Evolutionary conservation across 192 early-diverging fungal genomes (phyloP), one percentile per base, ranked within the genome.

Genomic region (Allomyces arbusculus): DNA sequence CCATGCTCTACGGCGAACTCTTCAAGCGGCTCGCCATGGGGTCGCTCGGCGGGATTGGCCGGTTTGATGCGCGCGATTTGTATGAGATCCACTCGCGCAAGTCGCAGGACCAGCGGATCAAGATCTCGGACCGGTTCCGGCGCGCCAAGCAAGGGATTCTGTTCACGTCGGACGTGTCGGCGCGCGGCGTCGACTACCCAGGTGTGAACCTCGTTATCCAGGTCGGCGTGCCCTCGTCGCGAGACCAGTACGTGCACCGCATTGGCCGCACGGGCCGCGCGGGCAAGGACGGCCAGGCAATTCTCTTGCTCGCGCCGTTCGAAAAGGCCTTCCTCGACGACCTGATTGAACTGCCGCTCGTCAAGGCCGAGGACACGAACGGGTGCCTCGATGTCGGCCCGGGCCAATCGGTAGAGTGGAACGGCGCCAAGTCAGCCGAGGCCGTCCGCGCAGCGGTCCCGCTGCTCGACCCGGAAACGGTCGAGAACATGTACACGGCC

Each of bases 151-250:
- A 70, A 11, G 72, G 79, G 50, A 83, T 97, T 44, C 77, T 99
- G 66, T 83, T 97, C 68, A 95, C 95, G 1, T 89, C 91, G 1
- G 95, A 96, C 72, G 92, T 99, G 2, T 92, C 92, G 65, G 94
- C 95, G 55, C 88, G 95, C 67, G 95, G 95, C 61, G 90, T 99
- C 25, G 95, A 99, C 74, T 97, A 95, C 66, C 94, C 94, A 16
- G 85, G 86, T 71, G 94, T 99, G 7, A 84, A 84, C 0, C 78
- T 94, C 62, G 93, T 99, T 23, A 67, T 99, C 50, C 92, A 96
- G 74, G 71, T 92, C 43, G 95, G 93, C 66, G 76, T 90, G 0
- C 89, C 95, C 24, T 79, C 85, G 9, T 78, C 83, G 40, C 70
- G 80, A 33, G 91, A 94, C 69, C 86, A 91, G 69, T 99, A 99